phyloP scores from a whole-genome alignment of 305 asterid genomes.

The Solanum aculeatissimum region DNA sequence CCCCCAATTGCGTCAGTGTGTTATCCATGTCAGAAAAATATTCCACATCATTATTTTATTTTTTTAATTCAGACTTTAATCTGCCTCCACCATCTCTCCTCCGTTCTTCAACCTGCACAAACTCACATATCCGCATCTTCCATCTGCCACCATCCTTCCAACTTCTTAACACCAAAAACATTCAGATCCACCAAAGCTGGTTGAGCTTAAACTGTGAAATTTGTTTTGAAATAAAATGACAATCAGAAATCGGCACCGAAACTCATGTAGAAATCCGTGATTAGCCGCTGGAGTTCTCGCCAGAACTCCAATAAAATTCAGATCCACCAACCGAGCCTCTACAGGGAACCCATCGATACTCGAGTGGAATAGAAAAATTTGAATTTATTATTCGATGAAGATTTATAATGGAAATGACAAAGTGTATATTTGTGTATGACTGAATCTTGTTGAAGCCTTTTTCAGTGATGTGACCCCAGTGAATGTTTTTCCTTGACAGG shows the following conservation, averaged over 20 bases:
- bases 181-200: background rate
- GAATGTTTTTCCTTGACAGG: background rate
- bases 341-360: background rate
- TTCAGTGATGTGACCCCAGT: background rate
- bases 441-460: background rate
- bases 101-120: background rate
- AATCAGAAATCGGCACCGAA: background rate
- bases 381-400: background rate
- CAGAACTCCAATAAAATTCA: background rate
- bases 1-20: background rate
- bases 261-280: background rate
- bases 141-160: background rate
- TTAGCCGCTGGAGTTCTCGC: background rate
- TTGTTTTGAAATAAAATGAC: background rate
- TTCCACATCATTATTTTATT: background rate
- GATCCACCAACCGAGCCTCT: background rate
- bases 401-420: background rate
- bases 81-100: background rate
- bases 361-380: background rate
- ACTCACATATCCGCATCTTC: background rate
- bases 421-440: background rate
- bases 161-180: background rate
- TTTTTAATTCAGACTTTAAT: background rate
- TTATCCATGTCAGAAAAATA: background rate
- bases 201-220: background rate